Evolutionary conservation across 257 asterid species (phyloP), one percentile per base, ranked within the genome.

Genomic region (Nicotiana tabacum): DNA sequence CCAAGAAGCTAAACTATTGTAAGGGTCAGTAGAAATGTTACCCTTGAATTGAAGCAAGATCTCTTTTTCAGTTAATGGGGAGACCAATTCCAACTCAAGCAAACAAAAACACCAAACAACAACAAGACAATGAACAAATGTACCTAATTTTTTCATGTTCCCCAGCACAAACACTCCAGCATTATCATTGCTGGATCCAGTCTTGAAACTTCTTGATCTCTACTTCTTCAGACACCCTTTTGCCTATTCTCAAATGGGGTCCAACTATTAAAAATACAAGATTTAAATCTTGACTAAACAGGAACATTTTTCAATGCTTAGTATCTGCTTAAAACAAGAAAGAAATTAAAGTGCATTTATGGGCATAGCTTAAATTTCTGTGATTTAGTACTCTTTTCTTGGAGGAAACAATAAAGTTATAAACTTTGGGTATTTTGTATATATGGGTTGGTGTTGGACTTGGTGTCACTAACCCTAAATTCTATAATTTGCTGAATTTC

Each of bases 31-130:
- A 10, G 98, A 83, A 88, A 96, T 89, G 78, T 90, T 91, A 29
- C 93, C 97, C 91, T 93, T 96, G 85, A 96, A 96, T 87, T 91
- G 96, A 85, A 94, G 97, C 85, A 94, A 84, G 87, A 96, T 93
- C 91, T 94, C 98, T 88, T 92, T 93, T 83, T 96, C 98, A 78
- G 97, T 87, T 67, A 94, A 83, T 61, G 93, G 86, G 76, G 92
- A 89, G 70, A 89, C 95, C 6, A 80, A 3, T 61, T 82, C 65
- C 87, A 85, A 83, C 46, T 86, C 81, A 84, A 90, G 78, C 83
- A 91, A 86, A 82, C 85, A 91, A 61, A 90, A 81, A 61, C 57
- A 84, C 85, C 81, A 88, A 79, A 92, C 81, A 81, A 90, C 77
- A 60, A 87, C 85, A 79, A 93, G 84, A 84, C 83, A 90, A 69